Base-by-base conservation (phyloP, 495 filamentous ascomycete genomes). In the Chaetomium fimeti region DNA sequence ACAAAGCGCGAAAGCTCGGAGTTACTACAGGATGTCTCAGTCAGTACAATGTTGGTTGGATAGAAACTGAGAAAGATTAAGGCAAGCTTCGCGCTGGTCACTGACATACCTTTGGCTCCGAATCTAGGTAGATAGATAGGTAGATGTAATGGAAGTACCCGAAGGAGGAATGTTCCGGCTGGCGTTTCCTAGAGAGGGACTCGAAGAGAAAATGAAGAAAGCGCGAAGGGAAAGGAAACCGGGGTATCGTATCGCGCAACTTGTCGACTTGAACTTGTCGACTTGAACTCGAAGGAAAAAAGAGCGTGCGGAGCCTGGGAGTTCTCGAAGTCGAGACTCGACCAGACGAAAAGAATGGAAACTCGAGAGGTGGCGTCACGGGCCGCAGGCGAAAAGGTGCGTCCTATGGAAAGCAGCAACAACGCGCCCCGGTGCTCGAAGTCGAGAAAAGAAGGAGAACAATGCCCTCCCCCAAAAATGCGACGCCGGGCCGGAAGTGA, bases 231-330 rank as follows among this genome's bases (percentile, higher is more conserved):
- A 38, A 51, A 38, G 40, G n/a, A 42, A 40, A 13, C 40, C 32
- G 32, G 57, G 40, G 42, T 59, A 60, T 51, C 27, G 57, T 22
- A 40, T 60, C 45, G 57, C 57, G 32, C 16, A 5, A 25, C n/a
- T 28, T 6, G 53, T 20, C 2, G 32, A 53, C 9, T 45, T n/a
- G 48, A 53, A 55, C 32, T n/a, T n/a, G n/a, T n/a, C n/a, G 52
- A 12, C 38, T 42, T 48, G 3, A 18, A 27, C 11, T 18, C 13
- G 15, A 6, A 5, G 22, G 16, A 22, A n/a, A 43, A 49, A 29
- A 28, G 36, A 43, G 60, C n/a, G 36, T 12, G 58, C 20, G 6
- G 40, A 25, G 38, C 45, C 24, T 45, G 36, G 16, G 40, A 43
- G 40, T 43, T 57, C 36, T 22, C 36, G 42, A 18, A 45, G 57